Evolutionary conservation across 2,329 filamentous ascomycete genomes (phyloP).

Genomic region (Paraphaeosphaeria sporulosa): DNA sequence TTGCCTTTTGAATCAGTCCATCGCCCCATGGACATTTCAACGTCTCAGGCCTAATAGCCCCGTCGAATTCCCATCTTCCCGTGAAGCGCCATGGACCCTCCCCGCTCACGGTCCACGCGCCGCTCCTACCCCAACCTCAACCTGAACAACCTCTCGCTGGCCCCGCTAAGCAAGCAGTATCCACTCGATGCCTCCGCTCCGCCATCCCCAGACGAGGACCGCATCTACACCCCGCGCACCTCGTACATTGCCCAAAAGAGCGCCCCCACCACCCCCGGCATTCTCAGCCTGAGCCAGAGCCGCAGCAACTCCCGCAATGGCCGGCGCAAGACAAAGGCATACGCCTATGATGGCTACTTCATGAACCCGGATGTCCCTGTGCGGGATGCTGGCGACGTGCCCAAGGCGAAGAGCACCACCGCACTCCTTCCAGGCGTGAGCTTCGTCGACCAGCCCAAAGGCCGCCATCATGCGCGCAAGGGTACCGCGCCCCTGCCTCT

Average conservation of each 20-base stretch:
- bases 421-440: constrained; percentile 46
- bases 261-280: constrained; percentile 58
- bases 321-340: constrained; percentile 36
- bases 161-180: constrained; percentile 64
- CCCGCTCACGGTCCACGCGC: constrained; percentile 42
- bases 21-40: not conserved
- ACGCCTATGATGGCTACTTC: constrained; percentile 46
- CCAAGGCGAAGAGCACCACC: constrained; percentile 57
- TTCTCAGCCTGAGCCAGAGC: constrained; percentile 53
- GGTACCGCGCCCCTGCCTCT: constrained; percentile 39
- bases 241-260: constrained; percentile 60
- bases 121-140: constrained; percentile 67
- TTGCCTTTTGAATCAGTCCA: constrained; percentile 3
- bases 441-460: constrained; percentile 28
- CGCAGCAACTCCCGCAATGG: constrained; percentile 47
- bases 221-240: constrained; percentile 41
- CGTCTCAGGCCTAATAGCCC: constrained; percentile 26
- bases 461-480: constrained; percentile 40
- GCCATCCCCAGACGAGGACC: constrained; percentile 40
- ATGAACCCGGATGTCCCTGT: constrained; percentile 29
- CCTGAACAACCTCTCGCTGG: constrained; percentile 66
- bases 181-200: constrained; percentile 55
- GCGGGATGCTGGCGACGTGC: constrained; percentile 45
- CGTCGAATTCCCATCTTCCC: not conserved
- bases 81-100: constrained; percentile 28